Base-by-base conservation (phyloP, 208 protist species). In the Paratrypanosoma confusum region DNA sequence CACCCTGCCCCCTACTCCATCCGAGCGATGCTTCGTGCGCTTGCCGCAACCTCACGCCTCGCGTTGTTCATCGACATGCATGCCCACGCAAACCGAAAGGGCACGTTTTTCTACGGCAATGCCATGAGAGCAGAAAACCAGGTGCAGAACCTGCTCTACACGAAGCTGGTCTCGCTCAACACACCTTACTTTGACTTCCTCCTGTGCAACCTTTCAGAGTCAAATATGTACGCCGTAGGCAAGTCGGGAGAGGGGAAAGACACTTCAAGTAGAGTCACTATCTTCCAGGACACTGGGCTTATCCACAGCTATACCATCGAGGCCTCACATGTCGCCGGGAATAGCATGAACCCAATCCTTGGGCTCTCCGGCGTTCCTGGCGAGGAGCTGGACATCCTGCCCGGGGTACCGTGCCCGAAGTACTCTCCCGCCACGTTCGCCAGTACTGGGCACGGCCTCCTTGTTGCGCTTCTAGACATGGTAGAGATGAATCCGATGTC, bases 101-200 rank as follows among this genome's bases (percentile, higher is more conserved):
- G 93, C 31, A 81, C 74, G 27, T 97, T 97, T 62, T 84, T 97
- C 24, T 97, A 93, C 51, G 93, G 90, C 38, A 97, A 97, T 53
- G 65, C 60, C 24, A 75, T 95, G 63, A 38, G 65, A 14, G 49
- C 66, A 2, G 47, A 44, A 17, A 59, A 68, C 20, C 70, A 90
- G 52, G 50, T 92, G 21, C 65, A 92, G 36, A 88, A 66, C 31
- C 47, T 97, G 3, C 65, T 93, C 4, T 96, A 90, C 46, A 58
- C 86, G 0, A 87, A 92, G 50, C 72, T 97, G 0, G 72, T 95
- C 4, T 50, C 77, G 6, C 37, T 95, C 20, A 95, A 97, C 79
- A 90, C 72, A 22, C 78, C 80, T 10, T 90, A 84, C 49, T 74
- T 96, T 20, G 91, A 95, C 34, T 96, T 95, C 62, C 67, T 65